Conservation (phyloP, 2,329 filamentous ascomycete genomes). For the Botrytis porri region DNA sequence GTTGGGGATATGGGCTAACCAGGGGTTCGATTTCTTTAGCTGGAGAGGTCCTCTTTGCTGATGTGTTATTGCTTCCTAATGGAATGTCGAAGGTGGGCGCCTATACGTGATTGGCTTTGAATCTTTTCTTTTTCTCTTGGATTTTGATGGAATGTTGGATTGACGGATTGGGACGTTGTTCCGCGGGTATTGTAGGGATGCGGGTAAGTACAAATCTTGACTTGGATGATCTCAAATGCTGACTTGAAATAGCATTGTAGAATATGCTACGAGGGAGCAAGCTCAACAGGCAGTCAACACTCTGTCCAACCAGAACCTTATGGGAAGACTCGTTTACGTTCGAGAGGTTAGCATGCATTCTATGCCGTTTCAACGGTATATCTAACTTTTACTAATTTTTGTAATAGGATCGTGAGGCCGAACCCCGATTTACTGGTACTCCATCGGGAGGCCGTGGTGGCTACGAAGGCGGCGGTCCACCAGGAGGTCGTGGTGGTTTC, state of each 20-base stretch:
- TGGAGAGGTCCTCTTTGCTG: conserved; percentile 98
- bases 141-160: conserved; percentile 90
- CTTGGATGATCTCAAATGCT: neutral
- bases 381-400: conserved; percentile 16
- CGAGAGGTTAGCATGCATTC: conserved; percentile 68
- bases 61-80: conserved; percentile 99
- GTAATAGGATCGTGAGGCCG: conserved; percentile 86
- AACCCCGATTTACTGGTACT: conserved; percentile 85
- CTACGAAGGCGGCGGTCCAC: conserved; percentile 39
- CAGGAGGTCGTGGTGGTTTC: conserved; percentile 20
- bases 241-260: conserved; percentile 78
- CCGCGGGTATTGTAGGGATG: conserved; percentile 95
- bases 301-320: conserved; percentile 98
- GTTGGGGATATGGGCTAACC: conserved; percentile 42
- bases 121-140: conserved; percentile 51
- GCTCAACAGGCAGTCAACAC: conserved; percentile 95
- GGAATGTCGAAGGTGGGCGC: conserved; percentile 99
- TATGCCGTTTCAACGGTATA: neutral
- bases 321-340: conserved; percentile 98
- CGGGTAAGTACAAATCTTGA: conserved; percentile 69
- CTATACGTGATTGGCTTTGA: conserved; percentile 80
- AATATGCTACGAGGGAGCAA: conserved; percentile 99
- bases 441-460: conserved; percentile 62
- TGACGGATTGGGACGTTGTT: conserved; percentile 97
- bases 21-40: conserved; percentile 53